phyloP scores from a whole-genome alignment of 2,329 filamentous ascomycete species.

The Fusarium abutilonis region DNA sequence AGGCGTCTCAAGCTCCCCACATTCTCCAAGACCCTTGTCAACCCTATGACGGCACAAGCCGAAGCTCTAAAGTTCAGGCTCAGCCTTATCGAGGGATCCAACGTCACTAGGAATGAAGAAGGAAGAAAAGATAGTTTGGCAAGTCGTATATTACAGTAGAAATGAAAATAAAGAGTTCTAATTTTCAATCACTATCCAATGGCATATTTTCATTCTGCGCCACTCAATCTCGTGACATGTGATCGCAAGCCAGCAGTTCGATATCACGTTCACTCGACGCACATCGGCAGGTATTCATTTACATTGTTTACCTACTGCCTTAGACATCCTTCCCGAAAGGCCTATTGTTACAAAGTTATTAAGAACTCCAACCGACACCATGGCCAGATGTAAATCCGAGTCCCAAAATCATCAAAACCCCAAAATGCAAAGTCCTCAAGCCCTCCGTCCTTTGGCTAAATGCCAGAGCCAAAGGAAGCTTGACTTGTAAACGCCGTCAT shows the following conservation, averaged over 20 bases:
- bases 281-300: conserved; percentile 43
- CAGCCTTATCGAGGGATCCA: conserved; percentile 23
- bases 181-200: not conserved
- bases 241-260: conserved; percentile 8
- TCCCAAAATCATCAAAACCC: conserved; percentile 47
- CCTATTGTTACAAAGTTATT: conserved; percentile 45
- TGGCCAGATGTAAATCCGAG: conserved; percentile 43
- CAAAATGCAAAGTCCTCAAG: conserved; percentile 47
- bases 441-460: conserved; percentile 42
- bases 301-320: conserved; percentile 42
- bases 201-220: not conserved
- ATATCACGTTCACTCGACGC: not conserved
- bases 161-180: not conserved
- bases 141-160: not conserved
- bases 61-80: conserved; percentile 20
- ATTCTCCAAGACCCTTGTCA: conserved; percentile 32
- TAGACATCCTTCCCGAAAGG: conserved; percentile 35
- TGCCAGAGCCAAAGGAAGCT: conserved; percentile 42
- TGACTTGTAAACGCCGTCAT: conserved; percentile 53
- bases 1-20: conserved; percentile 27
- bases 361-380: conserved; percentile 44
- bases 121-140: not conserved
- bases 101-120: not conserved
- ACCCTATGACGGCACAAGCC: conserved; percentile 37
- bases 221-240: conserved; percentile 9